Evolutionary conservation across 140 eudicot species (phyloP).

Genomic region (Erigeron philadelphicus): DNA sequence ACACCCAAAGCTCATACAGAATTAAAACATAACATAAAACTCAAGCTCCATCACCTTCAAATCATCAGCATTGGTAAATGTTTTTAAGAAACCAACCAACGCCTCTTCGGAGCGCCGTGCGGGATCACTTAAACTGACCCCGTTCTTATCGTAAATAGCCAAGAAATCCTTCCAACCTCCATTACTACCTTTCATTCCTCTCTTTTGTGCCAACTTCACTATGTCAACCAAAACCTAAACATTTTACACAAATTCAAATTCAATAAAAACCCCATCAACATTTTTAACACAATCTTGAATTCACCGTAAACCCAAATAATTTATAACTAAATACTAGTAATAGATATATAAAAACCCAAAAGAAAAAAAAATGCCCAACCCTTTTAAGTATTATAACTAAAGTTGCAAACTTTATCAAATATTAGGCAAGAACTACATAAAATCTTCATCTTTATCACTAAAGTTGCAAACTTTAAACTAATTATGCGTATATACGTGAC

Average conservation of each 20-base stretch:
- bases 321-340: neutral
- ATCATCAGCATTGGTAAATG: constrained; percentile 55
- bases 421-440: constrained; percentile 9
- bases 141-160: constrained; percentile 52
- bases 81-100: constrained; percentile 57
- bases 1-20: neutral
- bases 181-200: constrained; percentile 63
- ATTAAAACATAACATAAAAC: neutral
- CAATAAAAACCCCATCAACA: constrained; percentile 1
- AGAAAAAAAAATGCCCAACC: neutral
- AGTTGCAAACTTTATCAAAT: neutral
- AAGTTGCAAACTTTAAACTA: too few species aligned
- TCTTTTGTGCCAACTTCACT: constrained; percentile 76
- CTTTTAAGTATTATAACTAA: neutral
- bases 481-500: too few species aligned
- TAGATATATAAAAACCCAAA: neutral
- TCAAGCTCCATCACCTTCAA: constrained; percentile 37
- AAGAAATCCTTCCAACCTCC: constrained; percentile 92
- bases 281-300: neutral
- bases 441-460: neutral
- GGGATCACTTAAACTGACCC: constrained; percentile 82
- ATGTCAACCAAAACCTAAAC: constrained; percentile 64
- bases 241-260: neutral
- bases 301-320: neutral
- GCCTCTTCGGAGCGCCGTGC: constrained; percentile 54